Base-by-base conservation (phyloP, 345 rosid species). In the Citrus cavaleriei region DNA sequence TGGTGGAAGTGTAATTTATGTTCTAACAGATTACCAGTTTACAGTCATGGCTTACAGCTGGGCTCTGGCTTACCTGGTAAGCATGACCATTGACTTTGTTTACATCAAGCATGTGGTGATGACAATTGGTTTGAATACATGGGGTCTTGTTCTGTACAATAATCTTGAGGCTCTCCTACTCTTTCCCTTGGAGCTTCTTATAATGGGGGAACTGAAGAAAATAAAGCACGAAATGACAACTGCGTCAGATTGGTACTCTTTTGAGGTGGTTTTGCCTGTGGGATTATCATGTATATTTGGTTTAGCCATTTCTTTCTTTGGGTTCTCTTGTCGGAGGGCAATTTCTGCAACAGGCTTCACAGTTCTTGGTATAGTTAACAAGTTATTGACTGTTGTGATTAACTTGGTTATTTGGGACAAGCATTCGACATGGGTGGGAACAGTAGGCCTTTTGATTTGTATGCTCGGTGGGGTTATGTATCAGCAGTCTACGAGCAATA, bases 271-370 rank as follows among this genome's bases (percentile, higher is more conserved):
- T 80, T 84, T 96, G 77, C 98, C 98, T 0, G 98, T 96, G 75
- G 98, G 92, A 21, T 81, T 94, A 63, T 96, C 99, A 0, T 94
- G 98, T 78, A 49, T 94, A 25, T 93, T 96, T 40, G 99, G 99
- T 24, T 79, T 94, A 76, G 95, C 98, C 4, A 96, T 96, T 77
- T 96, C 99, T 7, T 96, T 96, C 88, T 96, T 96, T 27, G 99
- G 99, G 7, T 96, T 96, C 88, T 96, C 99, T 16, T 94, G 99
- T 77, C 90, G 98, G 14, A 83, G 91, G 62, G 98, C 94, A 6
- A 96, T 96, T 78, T 96, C 99, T 49, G 99, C 99, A 6, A 94
- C 98, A 21, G 99, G 99, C 5, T 96, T 90, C 72, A 96, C 99
- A n/a, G 98, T 96, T 83, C 97, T 96, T 67, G 99, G 99, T 1